Percentiles rank a stretch among this genome's conserved stretches.
Conservation (phyloP, 2,329 filamentous ascomycete genomes). For the Alternaria panax region DNA sequence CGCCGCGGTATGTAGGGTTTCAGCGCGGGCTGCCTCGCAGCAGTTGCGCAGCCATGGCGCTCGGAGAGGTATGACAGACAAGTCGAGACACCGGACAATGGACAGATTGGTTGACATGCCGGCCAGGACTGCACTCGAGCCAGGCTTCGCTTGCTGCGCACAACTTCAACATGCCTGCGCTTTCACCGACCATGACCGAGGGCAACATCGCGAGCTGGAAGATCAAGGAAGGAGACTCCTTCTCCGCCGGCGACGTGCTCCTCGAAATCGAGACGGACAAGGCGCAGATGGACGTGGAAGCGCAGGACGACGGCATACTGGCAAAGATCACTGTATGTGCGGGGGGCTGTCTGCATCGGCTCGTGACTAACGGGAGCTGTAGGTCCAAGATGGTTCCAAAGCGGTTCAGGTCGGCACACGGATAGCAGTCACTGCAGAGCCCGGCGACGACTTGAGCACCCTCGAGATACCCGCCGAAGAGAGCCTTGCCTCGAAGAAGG, state of each 20-base stretch:
- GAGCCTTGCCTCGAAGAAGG: slow-evolving; percentile 51
- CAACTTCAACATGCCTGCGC: slow-evolving; percentile 89
- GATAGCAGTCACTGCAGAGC: slow-evolving; percentile 83
- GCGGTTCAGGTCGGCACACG: slow-evolving; percentile 77
- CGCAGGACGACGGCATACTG: slow-evolving; percentile 85
- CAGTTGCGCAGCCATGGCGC: slow-evolving; percentile 62
- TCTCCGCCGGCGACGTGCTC: slow-evolving; percentile 82
- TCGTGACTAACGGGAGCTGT: slow-evolving; percentile 17
- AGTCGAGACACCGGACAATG: slow-evolving; percentile 15
- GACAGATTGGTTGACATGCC: slow-evolving; percentile 28
- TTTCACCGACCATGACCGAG: slow-evolving; percentile 94
- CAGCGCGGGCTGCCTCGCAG: slow-evolving; percentile 65
- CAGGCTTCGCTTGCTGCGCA: slow-evolving; percentile 73
- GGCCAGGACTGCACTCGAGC: slow-evolving; percentile 69
- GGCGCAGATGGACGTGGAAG: slow-evolving; percentile 93
- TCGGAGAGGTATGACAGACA: slow-evolving; percentile 62
- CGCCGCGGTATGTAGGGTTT: slow-evolving; percentile 68
- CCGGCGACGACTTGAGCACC: slow-evolving; percentile 77
- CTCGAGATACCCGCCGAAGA: slow-evolving; percentile 79
- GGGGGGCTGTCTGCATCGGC: background rate
- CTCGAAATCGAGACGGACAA: slow-evolving; percentile 95
- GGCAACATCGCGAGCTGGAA: slow-evolving; percentile 87
- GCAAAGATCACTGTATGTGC: slow-evolving; percentile 74
- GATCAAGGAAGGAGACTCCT: slow-evolving; percentile 85
- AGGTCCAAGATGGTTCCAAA: slow-evolving; percentile 75